A percentile compares a stretch with the other conserved stretches of the same genome.
Evolutionary conservation across 371 early-diverging fungal species (phyloP).

Genomic region (Apophysomyces sp.): DNA sequence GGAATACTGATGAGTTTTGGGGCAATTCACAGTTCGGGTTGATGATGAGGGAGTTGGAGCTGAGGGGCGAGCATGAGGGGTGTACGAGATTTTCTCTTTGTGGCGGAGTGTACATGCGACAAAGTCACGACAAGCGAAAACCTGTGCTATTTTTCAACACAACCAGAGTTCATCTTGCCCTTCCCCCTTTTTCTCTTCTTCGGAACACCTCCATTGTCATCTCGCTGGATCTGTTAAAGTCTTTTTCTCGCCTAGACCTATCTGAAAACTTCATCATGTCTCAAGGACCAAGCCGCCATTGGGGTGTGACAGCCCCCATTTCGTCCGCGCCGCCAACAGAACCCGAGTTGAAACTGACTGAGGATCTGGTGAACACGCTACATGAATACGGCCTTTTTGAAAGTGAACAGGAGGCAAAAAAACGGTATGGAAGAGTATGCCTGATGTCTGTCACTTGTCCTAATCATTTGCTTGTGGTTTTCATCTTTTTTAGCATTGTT

Average conservation of each 20-base stretch:
- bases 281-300: slow-evolving; percentile 29
- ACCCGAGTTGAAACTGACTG: slow-evolving; percentile 65
- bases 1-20: no score
- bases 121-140: slow-evolving; percentile 1
- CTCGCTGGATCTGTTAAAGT: not conserved
- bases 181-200: not conserved
- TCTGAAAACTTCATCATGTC: slow-evolving; percentile 11
- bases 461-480: slow-evolving; percentile 1
- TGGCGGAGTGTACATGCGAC: not conserved
- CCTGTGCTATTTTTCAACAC: not conserved
- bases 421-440: slow-evolving; percentile 22
- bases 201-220: not conserved
- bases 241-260: not conserved
- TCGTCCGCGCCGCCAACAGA: slow-evolving; percentile 47
- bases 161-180: slow-evolving; percentile 3
- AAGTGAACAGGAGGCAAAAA: slow-evolving; percentile 63
- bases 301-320: slow-evolving; percentile 67
- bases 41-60: no score
- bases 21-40: no score
- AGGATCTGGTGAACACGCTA: slow-evolving; percentile 63
- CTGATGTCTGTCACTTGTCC: not conserved
- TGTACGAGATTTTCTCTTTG: no score
- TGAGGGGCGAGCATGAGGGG: no score
- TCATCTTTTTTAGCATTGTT: slow-evolving; percentile 59
- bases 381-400: slow-evolving; percentile 75